Percentiles rank a stretch among this genome's conserved stretches.
Evolutionary conservation across 495 filamentous ascomycete genomes (phyloP).

Genomic region (Immersiella caudata): DNA sequence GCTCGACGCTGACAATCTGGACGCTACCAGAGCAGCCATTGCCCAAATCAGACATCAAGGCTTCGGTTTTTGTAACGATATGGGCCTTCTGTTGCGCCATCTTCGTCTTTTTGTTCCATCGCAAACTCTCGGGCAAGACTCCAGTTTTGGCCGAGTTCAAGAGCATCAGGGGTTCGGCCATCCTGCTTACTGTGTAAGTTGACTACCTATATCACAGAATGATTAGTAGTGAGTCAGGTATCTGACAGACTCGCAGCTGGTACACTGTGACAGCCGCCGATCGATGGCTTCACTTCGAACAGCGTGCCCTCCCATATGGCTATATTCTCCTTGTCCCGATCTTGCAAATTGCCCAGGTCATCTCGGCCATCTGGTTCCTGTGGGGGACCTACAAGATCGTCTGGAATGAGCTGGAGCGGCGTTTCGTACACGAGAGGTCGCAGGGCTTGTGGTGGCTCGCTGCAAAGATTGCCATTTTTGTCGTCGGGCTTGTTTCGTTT

Average conservation of each 20-base stretch:
- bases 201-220: too few species aligned
- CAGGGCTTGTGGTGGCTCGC: conserved; percentile 19
- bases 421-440: neutral
- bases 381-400: conserved; percentile 26
- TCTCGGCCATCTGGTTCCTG: conserved; percentile 16
- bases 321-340: conserved; percentile 22
- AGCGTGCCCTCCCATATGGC: conserved; percentile 9
- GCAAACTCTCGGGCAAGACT: neutral
- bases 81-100: neutral
- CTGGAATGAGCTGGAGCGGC: conserved; percentile 21
- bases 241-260: conserved; percentile 15
- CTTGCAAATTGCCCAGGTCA: conserved; percentile 7
- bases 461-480: conserved; percentile 19
- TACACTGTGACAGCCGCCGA: conserved; percentile 12
- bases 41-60: neutral
- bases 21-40: conserved; percentile 11
- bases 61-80: conserved; percentile 5
- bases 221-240: too few species aligned
- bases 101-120: neutral
- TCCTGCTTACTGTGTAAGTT: conserved; percentile 14
- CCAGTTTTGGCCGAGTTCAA: conserved; percentile 15
- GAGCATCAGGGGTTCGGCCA: neutral
- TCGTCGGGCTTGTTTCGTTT: conserved; percentile 16
- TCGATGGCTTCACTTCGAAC: conserved; percentile 22
- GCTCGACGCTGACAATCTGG: neutral